phyloP scores from a whole-genome alignment of 345 rosid species.

The Citrus maxima region DNA sequence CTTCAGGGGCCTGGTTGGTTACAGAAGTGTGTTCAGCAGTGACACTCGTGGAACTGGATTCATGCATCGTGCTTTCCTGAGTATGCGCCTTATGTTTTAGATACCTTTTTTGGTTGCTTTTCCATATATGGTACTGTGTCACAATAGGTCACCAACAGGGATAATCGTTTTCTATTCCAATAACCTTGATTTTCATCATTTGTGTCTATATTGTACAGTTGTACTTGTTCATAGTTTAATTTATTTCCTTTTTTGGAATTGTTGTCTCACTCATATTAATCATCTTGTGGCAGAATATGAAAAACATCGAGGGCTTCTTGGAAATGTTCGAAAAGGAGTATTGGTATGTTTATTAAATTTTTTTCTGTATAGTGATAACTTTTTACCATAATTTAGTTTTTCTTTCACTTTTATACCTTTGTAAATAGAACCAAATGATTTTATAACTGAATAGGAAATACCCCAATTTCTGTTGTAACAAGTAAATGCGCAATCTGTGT shows the following conservation, averaged over 20 bases:
- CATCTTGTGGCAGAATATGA: constrained; percentile 58
- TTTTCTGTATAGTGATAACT: background rate
- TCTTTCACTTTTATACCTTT: background rate
- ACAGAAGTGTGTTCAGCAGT: constrained; percentile 97
- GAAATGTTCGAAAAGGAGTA: constrained; percentile 98
- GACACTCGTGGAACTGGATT: constrained; percentile 97
- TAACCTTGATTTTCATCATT: background rate
- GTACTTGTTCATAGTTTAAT: background rate
- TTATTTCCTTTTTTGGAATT: background rate
- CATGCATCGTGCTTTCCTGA: constrained; percentile 96
- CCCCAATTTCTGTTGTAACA: background rate
- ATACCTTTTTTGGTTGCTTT: constrained; percentile 3
- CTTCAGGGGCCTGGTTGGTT: constrained; percentile 93
- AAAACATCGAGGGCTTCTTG: constrained; percentile 83
- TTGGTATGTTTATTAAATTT: constrained; percentile 51
- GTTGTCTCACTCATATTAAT: background rate
- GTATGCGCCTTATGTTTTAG: constrained; percentile 42
- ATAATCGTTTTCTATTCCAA: background rate
- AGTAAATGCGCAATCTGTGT: background rate
- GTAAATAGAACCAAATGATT: background rate
- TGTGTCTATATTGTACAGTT: background rate
- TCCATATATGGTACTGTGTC: background rate
- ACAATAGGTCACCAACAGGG: background rate
- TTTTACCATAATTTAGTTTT: background rate
- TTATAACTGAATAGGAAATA: background rate